Conservation (phyloP, 2,329 filamentous ascomycete genomes). For the Madurella fahalii region DNA sequence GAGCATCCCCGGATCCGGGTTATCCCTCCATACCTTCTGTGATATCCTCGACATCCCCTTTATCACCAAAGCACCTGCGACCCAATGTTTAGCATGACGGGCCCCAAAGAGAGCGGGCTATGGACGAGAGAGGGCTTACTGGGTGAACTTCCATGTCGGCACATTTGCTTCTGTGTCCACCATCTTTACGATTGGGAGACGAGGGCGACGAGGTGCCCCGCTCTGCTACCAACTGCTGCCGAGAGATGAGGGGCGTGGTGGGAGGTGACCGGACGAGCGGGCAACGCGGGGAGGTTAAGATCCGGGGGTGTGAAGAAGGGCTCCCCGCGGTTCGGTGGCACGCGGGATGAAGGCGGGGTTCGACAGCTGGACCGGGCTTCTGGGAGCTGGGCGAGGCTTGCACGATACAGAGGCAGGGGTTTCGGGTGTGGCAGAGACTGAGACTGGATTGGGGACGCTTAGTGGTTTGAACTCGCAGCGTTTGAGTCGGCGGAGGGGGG, state of each 20-base stretch:
- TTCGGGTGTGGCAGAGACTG: conserved; percentile 6
- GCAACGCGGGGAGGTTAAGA: conserved; percentile 10
- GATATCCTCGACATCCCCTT: conserved; percentile 98
- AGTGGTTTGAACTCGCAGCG: conserved; percentile 1
- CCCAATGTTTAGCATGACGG: conserved; percentile 9
- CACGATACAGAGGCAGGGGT: conserved; percentile 11
- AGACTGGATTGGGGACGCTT: background rate
- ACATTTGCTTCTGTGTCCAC: conserved; percentile 91
- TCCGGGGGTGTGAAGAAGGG: conserved; percentile 4
- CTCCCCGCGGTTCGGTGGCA: conserved; percentile 8
- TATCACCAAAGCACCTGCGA: conserved; percentile 93
- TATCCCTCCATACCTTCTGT: conserved; percentile 69
- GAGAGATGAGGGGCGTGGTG: conserved; percentile 9
- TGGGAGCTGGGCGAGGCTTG: conserved; percentile 12
- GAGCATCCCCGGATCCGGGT: background rate
- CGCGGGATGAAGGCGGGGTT: conserved; percentile 20
- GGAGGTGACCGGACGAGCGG: conserved; percentile 6
- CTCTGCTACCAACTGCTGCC: conserved; percentile 24
- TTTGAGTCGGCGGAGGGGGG: conserved; percentile 10
- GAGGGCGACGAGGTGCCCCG: conserved; percentile 28
- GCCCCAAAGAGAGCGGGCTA: conserved; percentile 1
- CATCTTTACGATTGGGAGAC: conserved; percentile 60
- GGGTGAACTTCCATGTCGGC: conserved; percentile 99
- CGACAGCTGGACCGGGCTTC: conserved; percentile 10
- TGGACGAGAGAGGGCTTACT: conserved; percentile 59